A percentile compares a stretch with the other conserved stretches of the same genome.
Conservation (phyloP, 208 protist species). For the Trypanosomatidae sp. region DNA sequence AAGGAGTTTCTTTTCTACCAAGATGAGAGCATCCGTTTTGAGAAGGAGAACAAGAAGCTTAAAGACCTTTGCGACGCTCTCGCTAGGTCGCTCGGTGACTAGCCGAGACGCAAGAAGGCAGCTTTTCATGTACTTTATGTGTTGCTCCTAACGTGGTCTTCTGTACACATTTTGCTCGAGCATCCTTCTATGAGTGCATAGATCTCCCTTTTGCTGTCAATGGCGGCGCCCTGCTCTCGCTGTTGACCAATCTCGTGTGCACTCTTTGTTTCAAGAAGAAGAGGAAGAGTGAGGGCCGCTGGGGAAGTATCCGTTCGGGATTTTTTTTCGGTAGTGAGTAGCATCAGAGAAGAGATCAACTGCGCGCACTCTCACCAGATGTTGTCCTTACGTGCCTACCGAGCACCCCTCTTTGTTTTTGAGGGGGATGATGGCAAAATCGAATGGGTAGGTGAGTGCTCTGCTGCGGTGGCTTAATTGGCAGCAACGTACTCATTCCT, state of each 20-base stretch:
- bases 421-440: not conserved
- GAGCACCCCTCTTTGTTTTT: not conserved
- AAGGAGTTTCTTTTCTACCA: slow-evolving; percentile 71
- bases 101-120: not conserved
- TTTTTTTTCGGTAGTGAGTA: not conserved
- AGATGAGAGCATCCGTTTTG: slow-evolving; percentile 52
- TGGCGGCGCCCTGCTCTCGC: not conserved
- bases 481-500: not conserved
- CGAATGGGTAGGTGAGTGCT: not conserved
- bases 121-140: too few relatives aligned
- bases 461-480: not conserved
- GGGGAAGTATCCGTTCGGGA: not conserved
- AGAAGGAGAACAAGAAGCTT: slow-evolving; percentile 72
- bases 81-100: slow-evolving; percentile 39
- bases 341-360: not conserved
- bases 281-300: not conserved
- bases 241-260: not conserved
- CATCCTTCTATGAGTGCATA: not conserved
- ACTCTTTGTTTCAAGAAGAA: too few relatives aligned
- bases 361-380: not conserved
- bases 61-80: slow-evolving; percentile 70
- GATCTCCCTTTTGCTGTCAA: not conserved
- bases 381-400: not conserved
- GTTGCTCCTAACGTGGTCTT: not conserved
- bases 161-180: not conserved